Conservation (phyloP, 2,329 filamentous ascomycete species). For the Talaromyces amestolkiae region DNA sequence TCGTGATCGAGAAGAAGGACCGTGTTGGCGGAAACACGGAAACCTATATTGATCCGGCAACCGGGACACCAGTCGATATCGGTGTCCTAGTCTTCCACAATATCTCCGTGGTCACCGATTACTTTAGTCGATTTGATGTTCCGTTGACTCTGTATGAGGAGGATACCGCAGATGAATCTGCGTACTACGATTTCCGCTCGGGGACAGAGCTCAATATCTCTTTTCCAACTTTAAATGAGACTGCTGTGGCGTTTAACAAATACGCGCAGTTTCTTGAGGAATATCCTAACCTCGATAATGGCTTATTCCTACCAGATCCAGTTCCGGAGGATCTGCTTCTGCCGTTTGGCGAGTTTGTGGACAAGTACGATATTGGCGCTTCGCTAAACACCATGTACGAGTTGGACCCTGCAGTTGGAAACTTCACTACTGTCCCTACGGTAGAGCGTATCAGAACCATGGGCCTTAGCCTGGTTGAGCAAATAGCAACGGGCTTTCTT, state of each 20-base stretch:
- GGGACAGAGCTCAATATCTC: conserved; percentile 22
- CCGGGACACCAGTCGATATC: conserved; percentile 26
- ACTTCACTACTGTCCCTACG: conserved; percentile 1
- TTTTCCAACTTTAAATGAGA: conserved; percentile 12
- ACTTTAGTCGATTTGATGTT: conserved; percentile 21
- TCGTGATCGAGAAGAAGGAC: conserved; percentile 28
- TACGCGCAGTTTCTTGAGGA: conserved; percentile 23
- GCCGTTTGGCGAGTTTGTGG: conserved; percentile 31
- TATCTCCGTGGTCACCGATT: conserved; percentile 22
- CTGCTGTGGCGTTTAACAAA: conserved; percentile 15
- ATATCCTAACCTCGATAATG: conserved; percentile 28
- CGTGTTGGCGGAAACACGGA: conserved; percentile 30
- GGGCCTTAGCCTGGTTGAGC: conserved; percentile 32
- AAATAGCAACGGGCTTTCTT: conserved; percentile 30
- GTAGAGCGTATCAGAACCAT: conserved; percentile 22
- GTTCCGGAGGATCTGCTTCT: conserved; percentile 32
- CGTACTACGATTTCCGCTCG: conserved; percentile 27
- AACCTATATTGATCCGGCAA: conserved; percentile 27
- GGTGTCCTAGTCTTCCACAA: conserved; percentile 30
- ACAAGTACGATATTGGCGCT: conserved; percentile 23
- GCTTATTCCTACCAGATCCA: conserved; percentile 28
- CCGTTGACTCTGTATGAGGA: neutral
- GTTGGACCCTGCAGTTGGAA: neutral
- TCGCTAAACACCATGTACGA: conserved; percentile 13
- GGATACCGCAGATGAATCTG: conserved; percentile 18